A percentile compares a stretch with the other conserved stretches of the same genome.
These are phyloP conservation scores for Zizania latifolia DNA, from an alignment of 176 grass and related monocot genomes.

Conservation along the genomic window DNA sequence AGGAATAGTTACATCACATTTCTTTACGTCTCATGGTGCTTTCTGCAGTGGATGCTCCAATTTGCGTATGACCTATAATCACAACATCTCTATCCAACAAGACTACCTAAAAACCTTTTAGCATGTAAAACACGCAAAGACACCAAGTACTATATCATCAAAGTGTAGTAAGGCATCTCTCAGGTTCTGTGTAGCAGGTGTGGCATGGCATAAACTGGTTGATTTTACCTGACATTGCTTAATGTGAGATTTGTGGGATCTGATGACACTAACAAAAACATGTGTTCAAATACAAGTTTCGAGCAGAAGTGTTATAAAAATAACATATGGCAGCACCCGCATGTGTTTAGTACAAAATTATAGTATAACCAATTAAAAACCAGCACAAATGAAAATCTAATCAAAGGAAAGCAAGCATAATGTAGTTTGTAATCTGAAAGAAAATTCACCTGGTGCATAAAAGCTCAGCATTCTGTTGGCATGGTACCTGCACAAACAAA, in stretches of 20 bases:
- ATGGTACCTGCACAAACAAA: conserved; percentile 71
- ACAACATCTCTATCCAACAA: background rate
- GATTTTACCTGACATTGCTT: conserved; percentile 1
- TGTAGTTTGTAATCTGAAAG: conserved; percentile 1
- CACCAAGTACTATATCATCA: background rate
- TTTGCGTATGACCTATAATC: background rate
- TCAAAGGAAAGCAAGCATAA: background rate
- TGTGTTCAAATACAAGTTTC: background rate
- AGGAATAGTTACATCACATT: background rate
- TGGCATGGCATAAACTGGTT: background rate
- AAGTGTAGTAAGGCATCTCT: background rate
- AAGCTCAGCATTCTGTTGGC: conserved; percentile 99
- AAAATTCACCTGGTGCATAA: conserved; percentile 82
- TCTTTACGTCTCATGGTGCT: background rate
- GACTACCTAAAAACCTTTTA: background rate
- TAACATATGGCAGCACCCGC: background rate
- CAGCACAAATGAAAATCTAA: background rate
- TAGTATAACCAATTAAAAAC: background rate
- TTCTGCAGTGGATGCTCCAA: background rate
- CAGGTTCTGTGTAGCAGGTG: background rate
- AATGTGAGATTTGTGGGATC: background rate
- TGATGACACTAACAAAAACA: background rate
- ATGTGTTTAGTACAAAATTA: background rate
- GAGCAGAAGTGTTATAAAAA: background rate
- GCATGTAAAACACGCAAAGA: background rate